Percentiles rank a stretch among this genome's conserved stretches.
These are phyloP conservation scores for Vanrija sp. DNA, from an alignment of 1,284 basidiomycete genomes.

Conservation along the genomic window DNA sequence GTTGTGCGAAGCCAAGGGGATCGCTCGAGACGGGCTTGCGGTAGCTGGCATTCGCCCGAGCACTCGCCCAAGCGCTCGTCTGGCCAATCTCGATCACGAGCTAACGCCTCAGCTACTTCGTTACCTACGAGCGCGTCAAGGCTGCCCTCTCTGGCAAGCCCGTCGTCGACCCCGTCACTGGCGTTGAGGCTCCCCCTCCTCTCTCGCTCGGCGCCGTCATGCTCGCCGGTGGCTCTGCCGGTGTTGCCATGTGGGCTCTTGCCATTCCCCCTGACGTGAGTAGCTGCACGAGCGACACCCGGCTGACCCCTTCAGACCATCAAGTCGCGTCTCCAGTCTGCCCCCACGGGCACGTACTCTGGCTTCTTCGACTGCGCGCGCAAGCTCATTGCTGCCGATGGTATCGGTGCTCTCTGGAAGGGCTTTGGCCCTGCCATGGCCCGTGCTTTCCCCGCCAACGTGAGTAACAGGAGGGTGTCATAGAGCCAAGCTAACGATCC, in stretches of 20 bases:
- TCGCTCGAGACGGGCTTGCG: not conserved
- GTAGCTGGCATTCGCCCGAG: not conserved
- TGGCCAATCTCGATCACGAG: not conserved
- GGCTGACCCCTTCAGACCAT: slow-evolving; percentile 60
- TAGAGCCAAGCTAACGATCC: slow-evolving; percentile 5
- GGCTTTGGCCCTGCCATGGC: slow-evolving; percentile 97
- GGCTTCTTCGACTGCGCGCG: slow-evolving; percentile 89
- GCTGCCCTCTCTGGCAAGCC: slow-evolving; percentile 58
- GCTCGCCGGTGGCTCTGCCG: slow-evolving; percentile 88
- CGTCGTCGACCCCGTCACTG: slow-evolving; percentile 24
- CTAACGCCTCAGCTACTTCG: slow-evolving; percentile 71
- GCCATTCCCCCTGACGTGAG: slow-evolving; percentile 91
- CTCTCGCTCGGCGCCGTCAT: slow-evolving; percentile 86
- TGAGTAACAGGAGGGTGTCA: slow-evolving; percentile 28
- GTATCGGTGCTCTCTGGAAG: slow-evolving; percentile 86
- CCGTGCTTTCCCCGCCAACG: slow-evolving; percentile 62
- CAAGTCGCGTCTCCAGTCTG: slow-evolving; percentile 96
- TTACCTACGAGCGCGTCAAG: slow-evolving; percentile 93
- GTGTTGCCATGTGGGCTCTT: slow-evolving; percentile 95
- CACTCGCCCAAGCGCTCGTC: not conserved
- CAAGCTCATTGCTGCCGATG: slow-evolving; percentile 90
- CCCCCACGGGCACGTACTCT: slow-evolving; percentile 89
- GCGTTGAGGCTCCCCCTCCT: slow-evolving; percentile 68
- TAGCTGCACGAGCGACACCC: slow-evolving; percentile 6
- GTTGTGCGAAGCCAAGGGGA: slow-evolving; percentile 39